Evolutionary conservation across 176 grass and related monocot genomes (phyloP), one percentile per base, ranked within the genome.

Genomic region (Triticum dicoccoides): DNA sequence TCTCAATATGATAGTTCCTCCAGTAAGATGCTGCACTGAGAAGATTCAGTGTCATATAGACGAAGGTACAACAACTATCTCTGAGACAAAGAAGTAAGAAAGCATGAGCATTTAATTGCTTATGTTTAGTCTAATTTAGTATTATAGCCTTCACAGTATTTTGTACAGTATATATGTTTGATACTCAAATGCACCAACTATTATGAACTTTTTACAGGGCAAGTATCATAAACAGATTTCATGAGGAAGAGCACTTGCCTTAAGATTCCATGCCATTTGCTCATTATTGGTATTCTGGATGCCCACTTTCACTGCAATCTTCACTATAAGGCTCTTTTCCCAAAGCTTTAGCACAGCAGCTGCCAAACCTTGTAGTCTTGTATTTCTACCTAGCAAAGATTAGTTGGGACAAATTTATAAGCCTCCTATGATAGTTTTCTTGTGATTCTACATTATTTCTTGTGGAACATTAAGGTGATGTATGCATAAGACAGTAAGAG

Each of bases 271-370:
- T 64, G 97, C 84, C 92, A 96, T 98, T 86, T 94, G 90, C 80
- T 87, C 82, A 85, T 92, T 80, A 72, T 89, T 86, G 0, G 94
- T 96, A 87, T 94, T 87, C 30, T 90, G 87, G 87, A 94, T 81
- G 75, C 96, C 97, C 2, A 98, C 89, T 96, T 98, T 98, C 79
- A 98, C 84, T 62, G 97, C 97, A 86, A 96, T 92, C 86, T 98
- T 98, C 9, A 83, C 97, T 86, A 96, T 84, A 67, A 94, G 88
- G 79, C 89, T 93, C 69, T 96, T 98, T 79, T 96, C 90, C 97
- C 97, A 98, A 82, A 98, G 88, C 82, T 94, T 94, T 80, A 94
- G 85, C 83, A 98, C 96, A 82, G 94, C 94, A 81, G 90, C 85
- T 65, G 97, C 97, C 82, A 98, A 88, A 79, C 97, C 94, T 58